These are phyloP conservation scores for Tympanopsis confertula DNA, from an alignment of 2,329 filamentous ascomycete genomes.

Conservation along the genomic window DNA sequence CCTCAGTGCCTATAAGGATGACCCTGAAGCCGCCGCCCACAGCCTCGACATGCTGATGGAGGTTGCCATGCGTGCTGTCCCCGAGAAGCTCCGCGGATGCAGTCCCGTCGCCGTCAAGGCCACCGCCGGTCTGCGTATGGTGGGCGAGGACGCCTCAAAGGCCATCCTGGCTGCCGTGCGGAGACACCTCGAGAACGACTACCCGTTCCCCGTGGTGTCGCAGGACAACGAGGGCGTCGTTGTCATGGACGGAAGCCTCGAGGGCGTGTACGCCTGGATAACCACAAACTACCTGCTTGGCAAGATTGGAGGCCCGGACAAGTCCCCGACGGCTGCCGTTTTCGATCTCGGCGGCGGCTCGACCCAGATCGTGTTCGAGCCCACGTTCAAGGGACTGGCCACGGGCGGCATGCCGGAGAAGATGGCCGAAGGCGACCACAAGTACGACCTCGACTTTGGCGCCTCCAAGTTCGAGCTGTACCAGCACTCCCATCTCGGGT, in stretches of 20 bases:
- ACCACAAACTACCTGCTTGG: slow-evolving; percentile 97
- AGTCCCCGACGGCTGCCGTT: slow-evolving; percentile 80
- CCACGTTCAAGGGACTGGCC: slow-evolving; percentile 67
- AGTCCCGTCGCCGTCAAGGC: slow-evolving; percentile 95
- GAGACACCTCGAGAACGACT: slow-evolving; percentile 70
- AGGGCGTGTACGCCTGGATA: slow-evolving; percentile 98
- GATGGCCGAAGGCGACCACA: slow-evolving; percentile 84
- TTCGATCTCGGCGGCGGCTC: slow-evolving; percentile 95
- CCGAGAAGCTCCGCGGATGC: slow-evolving; percentile 81
- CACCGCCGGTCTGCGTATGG: slow-evolving; percentile 80
- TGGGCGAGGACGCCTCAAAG: slow-evolving; percentile 69
- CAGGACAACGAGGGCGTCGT: slow-evolving; percentile 76
- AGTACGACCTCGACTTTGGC: slow-evolving; percentile 83
- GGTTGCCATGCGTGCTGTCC: slow-evolving; percentile 72
- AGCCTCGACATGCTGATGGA: slow-evolving; percentile 82
- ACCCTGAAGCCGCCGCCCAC: slow-evolving; percentile 78
- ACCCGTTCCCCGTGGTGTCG: slow-evolving; percentile 88
- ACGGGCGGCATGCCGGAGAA: slow-evolving; percentile 74
- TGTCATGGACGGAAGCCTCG: slow-evolving; percentile 95
- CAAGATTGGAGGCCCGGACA: slow-evolving; percentile 88
- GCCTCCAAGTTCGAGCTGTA: slow-evolving; percentile 86
- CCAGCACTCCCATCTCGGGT: slow-evolving; percentile 95
- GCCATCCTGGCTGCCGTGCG: slow-evolving; percentile 81
- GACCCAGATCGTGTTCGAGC: slow-evolving; percentile 97
- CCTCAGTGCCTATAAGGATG: slow-evolving; percentile 74